Conservation (phyloP, 129 eudicot species). For the Artemisia tridentata region DNA sequence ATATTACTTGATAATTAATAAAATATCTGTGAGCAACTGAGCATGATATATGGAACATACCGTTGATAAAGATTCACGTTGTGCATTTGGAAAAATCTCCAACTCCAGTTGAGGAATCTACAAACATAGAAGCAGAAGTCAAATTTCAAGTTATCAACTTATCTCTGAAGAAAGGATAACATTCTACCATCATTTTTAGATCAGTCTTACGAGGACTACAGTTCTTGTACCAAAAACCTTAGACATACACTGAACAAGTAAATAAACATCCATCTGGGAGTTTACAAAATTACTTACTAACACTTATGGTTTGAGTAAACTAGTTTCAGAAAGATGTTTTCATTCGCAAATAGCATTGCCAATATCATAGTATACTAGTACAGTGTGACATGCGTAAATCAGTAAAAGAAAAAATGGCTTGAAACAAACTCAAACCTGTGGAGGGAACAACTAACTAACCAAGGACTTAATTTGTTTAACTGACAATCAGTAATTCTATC, state of each 20-base stretch:
- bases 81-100: constrained; percentile 95
- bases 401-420: constrained; percentile 1
- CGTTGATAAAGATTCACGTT: constrained; percentile 85
- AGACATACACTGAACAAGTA: constrained; percentile 6
- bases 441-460: background rate
- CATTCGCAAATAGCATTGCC: background rate
- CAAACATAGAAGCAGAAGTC: constrained; percentile 11
- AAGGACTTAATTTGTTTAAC: background rate
- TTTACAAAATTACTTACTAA: background rate
- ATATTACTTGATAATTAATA: background rate
- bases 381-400: background rate
- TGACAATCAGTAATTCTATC: constrained; percentile 5
- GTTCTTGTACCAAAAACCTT: constrained; percentile 4
- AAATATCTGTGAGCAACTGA: background rate
- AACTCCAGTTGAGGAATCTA: constrained; percentile 90
- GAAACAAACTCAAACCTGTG: constrained; percentile 1
- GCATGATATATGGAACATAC: constrained; percentile 33
- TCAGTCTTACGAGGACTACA: constrained; percentile 1
- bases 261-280: constrained; percentile 8
- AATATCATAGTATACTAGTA: background rate
- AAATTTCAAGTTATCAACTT: background rate
- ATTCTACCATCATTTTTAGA: constrained; percentile 5
- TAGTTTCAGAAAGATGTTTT: constrained; percentile 13
- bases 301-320: background rate
- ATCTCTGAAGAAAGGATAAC: background rate